Base-by-base conservation (phyloP, 768 basidiomycete species). In the Pseudohyphozyma bogoriensis region DNA sequence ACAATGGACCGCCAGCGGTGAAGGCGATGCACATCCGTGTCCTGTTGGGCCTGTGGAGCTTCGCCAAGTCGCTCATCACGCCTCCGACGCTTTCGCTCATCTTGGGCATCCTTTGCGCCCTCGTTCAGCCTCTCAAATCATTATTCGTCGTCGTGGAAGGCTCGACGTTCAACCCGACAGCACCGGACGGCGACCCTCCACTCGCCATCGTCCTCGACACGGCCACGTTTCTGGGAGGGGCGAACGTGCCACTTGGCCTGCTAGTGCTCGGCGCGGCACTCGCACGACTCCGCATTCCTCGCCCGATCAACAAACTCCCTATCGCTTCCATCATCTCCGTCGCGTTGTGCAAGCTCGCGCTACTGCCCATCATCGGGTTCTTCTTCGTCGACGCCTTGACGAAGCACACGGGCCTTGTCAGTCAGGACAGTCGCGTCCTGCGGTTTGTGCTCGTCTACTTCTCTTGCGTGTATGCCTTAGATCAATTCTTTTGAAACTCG, bases 201-300 rank as follows among this genome's bases (percentile, higher is more conserved):
- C 36, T 52, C 13, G 51, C 36, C 13, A 52, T 52, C 24, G 29
- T 54, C 40, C 28, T 54, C 2, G 82, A 84, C 57, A 79, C 81
- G 0, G 72, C 80, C 0, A 72, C 73, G 1, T 85, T 86, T 65
- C 75, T 85, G 36, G 83, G 85, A 1, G 78, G 71, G 2, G 84
- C 83, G 2, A 79, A 81, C 6, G 80, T 86, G 0, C 85, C 85
- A 0, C 66, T 85, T 3, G 83, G 83, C 1, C 71, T 86, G 16
- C 77, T 83, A 16, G 81, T 79, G 6, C 75, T 86, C 4, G 85
- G 85, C 0, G 81, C 81, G 5, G 82, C 82, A 0, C 73, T 86
- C 4, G 84, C 85, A 0, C 75, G 81, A 32, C 65, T 87, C 60
- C 74, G 77, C 22, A 59, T 86, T 5, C 82, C 83, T 1, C 67